Evolutionary conservation across 2,329 filamentous ascomycete species (phyloP), one percentile per base, ranked within the genome.

Genomic region (Emmonsiellopsis sp.): DNA sequence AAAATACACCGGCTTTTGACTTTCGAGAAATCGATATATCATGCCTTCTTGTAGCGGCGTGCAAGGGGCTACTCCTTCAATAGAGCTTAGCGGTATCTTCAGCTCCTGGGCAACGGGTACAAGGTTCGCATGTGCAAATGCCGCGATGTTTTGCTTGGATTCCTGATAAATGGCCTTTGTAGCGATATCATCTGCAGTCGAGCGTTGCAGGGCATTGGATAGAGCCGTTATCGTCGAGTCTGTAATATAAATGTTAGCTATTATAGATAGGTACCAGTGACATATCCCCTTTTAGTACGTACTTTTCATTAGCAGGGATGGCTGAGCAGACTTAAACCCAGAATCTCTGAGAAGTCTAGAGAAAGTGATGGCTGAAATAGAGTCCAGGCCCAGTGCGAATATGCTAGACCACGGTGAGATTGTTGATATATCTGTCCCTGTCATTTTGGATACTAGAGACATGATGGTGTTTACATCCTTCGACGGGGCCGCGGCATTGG

Each of bases 1-100:
- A 67, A 92, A 94, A 64, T 96, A 96, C 0, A 86, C 70, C 0
- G 77, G 74, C 0, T 72, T 65, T 0, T 76, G 70, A 15, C 73
- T 81, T 8, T 81, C 79, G 38, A 86, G 65, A 26, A 83, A 84
- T 48, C 83, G 79, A 5, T 86, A 85, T 49, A 95, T 82, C 74
- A 96, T 92, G 0, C 90, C 91, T 65, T 92, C 83, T 63, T 96
- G 91, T 1, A 95, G 73, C 0, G 90, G 81, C 0, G 91, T 94
- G 64, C 91, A 95, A 3, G 90, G 91, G 0, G 82, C 82, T 50
- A 95, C 80, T 54, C 81, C 80, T 63, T 93, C 86, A 8, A 95
- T 78, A 1, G 82, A 73, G 5, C 70, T 63, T 1, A 73, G 67
- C 0, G 72, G 61, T 1, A 85, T 58, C 0, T 69, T 68, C 0